These are phyloP conservation scores for Penicillium parvum DNA, from an alignment of 495 filamentous ascomycete genomes.

Conservation along the genomic window DNA sequence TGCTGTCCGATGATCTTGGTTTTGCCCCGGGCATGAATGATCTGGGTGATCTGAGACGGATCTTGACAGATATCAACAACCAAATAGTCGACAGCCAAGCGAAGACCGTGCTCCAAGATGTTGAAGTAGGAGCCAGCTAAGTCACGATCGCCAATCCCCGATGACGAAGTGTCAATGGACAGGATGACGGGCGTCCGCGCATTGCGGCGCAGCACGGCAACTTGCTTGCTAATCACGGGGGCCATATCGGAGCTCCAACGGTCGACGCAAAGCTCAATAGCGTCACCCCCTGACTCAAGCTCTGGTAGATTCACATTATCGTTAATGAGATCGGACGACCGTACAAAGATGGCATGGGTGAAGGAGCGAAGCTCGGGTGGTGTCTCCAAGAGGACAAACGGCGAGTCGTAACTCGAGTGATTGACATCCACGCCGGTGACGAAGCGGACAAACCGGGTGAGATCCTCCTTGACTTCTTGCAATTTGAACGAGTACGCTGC, in stretches of 20 bases:
- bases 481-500: constrained; percentile 62
- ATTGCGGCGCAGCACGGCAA: constrained; percentile 49
- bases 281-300: constrained; percentile 66
- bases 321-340: constrained; percentile 55
- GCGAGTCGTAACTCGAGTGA: constrained; percentile 59
- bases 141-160: constrained; percentile 25
- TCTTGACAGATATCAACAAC: constrained; percentile 60
- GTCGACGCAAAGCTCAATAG: constrained; percentile 68
- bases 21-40: constrained; percentile 53
- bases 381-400: constrained; percentile 66
- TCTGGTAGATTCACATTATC: constrained; percentile 54
- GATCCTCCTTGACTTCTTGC: constrained; percentile 69
- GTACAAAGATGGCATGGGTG: constrained; percentile 62
- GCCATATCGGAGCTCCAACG: constrained; percentile 50
- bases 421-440: constrained; percentile 53
- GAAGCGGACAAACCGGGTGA: constrained; percentile 65
- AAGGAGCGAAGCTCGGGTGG: constrained; percentile 60
- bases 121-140: constrained; percentile 36
- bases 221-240: constrained; percentile 39
- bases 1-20: constrained; percentile 74
- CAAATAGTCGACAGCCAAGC: constrained; percentile 70
- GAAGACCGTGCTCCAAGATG: constrained; percentile 60
- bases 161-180: constrained; percentile 55
- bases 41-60: constrained; percentile 32
- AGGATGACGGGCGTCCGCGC: constrained; percentile 65